Evolutionary conservation across 192 early-diverging fungal genomes (phyloP).

Genomic region (Chytriomyces hyalinus): DNA sequence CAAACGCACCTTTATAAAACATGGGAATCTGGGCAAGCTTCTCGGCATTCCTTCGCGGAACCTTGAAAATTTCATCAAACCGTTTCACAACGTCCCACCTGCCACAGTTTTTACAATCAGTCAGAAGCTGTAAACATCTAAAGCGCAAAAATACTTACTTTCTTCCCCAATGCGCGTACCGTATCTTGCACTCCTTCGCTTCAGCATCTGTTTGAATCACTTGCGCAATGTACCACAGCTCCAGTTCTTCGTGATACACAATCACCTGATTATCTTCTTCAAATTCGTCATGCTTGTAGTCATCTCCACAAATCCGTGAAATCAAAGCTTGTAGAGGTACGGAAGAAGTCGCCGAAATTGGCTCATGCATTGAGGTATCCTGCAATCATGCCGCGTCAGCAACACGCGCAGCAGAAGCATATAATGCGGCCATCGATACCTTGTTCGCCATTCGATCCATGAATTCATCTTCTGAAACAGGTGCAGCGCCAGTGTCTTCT

Average conservation of each 20-base stretch:
- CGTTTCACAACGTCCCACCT: not conserved
- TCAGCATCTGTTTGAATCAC: not conserved
- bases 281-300: not conserved
- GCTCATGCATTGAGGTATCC: not conserved
- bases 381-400: not conserved
- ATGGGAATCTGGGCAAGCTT: not conserved
- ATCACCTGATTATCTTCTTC: not conserved
- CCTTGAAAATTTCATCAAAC: not conserved
- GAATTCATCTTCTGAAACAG: not conserved
- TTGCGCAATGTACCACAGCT: constrained; percentile 15
- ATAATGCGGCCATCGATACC: not conserved
- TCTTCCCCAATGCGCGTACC: constrained; percentile 24
- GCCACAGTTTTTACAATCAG: not conserved
- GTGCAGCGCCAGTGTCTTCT: not conserved
- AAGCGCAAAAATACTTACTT: constrained; percentile 1
- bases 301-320: not conserved
- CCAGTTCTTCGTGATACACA: constrained; percentile 14
- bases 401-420: not conserved
- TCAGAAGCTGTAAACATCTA: not conserved
- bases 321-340: not conserved
- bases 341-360: not conserved
- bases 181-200: not conserved
- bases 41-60: not conserved
- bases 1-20: not conserved
- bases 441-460: not conserved